These are phyloP conservation scores for Eremothecium coryli DNA, from an alignment of 1,139 yeast genomes.

Conservation along the genomic window DNA sequence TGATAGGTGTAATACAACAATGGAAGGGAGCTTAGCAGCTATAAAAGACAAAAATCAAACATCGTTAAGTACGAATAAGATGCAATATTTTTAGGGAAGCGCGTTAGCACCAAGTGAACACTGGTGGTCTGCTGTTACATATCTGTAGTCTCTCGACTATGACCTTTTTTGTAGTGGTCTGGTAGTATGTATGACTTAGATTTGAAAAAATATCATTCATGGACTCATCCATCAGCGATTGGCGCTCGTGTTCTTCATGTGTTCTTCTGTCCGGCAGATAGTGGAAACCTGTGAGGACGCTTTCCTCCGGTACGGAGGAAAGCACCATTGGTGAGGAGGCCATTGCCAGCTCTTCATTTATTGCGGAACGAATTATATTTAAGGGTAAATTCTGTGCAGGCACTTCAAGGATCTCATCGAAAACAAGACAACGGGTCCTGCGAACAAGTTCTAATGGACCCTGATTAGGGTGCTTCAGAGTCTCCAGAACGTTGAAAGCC, in stretches of 20 bases:
- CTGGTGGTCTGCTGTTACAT: conserved; percentile 50
- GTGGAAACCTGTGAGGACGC: background rate
- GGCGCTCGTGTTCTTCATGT: conserved; percentile 5
- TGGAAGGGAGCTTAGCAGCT: too few relatives aligned
- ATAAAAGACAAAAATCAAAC: too few relatives aligned
- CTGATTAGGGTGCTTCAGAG: conserved; percentile 46
- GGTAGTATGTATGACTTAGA: background rate
- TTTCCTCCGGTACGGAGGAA: conserved; percentile 10
- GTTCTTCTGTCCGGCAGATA: conserved; percentile 6
- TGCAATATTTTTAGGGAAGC: too few relatives aligned
- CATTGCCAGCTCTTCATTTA: conserved; percentile 28
- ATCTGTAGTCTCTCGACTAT: conserved; percentile 55
- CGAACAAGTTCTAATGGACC: conserved; percentile 64
- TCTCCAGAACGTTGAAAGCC: conserved; percentile 66
- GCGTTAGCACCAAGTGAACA: conserved; percentile 66
- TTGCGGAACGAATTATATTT: conserved; percentile 30
- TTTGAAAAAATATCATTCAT: background rate
- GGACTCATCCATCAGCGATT: background rate
- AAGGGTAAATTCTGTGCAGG: conserved; percentile 37
- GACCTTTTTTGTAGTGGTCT: conserved; percentile 34
- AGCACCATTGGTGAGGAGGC: conserved; percentile 15
- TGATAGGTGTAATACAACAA: too few relatives aligned
- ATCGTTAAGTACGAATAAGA: too few relatives aligned
- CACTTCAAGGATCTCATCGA: conserved; percentile 55
- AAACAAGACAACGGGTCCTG: conserved; percentile 46